A percentile compares a stretch with the other conserved stretches of the same genome.
Evolutionary conservation across 768 basidiomycete species (phyloP).

Genomic region (Lactifluus piperatus): DNA sequence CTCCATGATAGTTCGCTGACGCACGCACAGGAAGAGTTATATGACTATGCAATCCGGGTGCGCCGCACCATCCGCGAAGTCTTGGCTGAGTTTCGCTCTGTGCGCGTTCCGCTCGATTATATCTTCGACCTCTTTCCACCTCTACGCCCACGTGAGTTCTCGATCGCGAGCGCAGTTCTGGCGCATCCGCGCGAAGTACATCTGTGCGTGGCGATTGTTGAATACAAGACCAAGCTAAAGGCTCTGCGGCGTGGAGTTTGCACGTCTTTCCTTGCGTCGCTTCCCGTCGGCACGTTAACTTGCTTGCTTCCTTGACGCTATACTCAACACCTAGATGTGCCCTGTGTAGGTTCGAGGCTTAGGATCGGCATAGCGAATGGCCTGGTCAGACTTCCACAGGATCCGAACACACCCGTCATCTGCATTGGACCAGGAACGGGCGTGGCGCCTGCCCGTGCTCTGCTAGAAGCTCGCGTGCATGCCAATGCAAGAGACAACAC

Average conservation of each 20-base stretch:
- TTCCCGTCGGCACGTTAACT: conserved; percentile 26
- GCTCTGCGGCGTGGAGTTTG: conserved; percentile 75
- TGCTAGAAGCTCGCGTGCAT: conserved; percentile 69
- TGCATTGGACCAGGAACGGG: conserved; percentile 95
- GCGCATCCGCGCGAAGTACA: conserved; percentile 70
- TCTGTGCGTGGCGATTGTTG: conserved; percentile 85
- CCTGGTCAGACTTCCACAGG: conserved; percentile 47
- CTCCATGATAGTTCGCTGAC: not conserved
- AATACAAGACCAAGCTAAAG: conserved; percentile 79
- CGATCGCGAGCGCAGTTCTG: conserved; percentile 77
- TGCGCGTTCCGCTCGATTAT: conserved; percentile 70
- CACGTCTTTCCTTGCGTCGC: conserved; percentile 63
- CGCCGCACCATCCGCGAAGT: conserved; percentile 79
- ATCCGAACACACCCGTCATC: conserved; percentile 57
- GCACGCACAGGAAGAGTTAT: conserved; percentile 72
- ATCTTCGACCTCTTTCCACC: conserved; percentile 85
- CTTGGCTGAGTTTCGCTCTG: conserved; percentile 71
- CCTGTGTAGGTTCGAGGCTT: conserved; percentile 45
- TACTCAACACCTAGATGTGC: not conserved
- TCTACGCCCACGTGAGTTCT: conserved; percentile 81
- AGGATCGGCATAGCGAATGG: conserved; percentile 59
- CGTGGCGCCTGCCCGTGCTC: conserved; percentile 82
- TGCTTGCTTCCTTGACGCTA: not conserved
- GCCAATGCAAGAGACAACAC: conserved; percentile 59
- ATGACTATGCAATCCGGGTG: conserved; percentile 77